Evolutionary conservation across 805 yeast species (phyloP).

Genomic region (Starmerella scarabaei): DNA sequence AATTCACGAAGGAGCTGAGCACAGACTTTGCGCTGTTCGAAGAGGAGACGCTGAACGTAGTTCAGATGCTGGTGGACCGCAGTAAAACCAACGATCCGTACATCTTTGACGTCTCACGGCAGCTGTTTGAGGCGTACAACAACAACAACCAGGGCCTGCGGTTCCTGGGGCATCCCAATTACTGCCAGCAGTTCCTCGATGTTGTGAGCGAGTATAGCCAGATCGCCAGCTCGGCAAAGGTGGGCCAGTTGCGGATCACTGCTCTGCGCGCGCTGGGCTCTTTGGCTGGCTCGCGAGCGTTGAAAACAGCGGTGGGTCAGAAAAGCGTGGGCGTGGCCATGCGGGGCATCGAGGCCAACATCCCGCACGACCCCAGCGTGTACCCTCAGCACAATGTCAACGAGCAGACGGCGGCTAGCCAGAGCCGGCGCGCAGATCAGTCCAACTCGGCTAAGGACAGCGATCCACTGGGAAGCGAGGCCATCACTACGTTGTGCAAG

Average conservation of each 20-base stretch:
- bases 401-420: not conserved
- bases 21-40: conserved; percentile 82
- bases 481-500: conserved; percentile 4
- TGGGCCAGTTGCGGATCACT: conserved; percentile 23
- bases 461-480: not conserved
- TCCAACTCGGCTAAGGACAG: not conserved
- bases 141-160: conserved; percentile 45
- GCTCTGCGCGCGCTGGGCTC: conserved; percentile 36
- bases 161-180: conserved; percentile 51
- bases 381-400: not conserved
- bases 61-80: conserved; percentile 48
- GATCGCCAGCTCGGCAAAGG: conserved; percentile 22
- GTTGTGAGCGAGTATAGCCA: conserved; percentile 19
- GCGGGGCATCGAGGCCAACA: conserved; percentile 19
- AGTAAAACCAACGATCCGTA: conserved; percentile 21
- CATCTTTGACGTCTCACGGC: conserved; percentile 34
- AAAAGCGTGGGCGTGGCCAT: conserved; percentile 21
- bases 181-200: conserved; percentile 36
- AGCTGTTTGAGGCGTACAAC: conserved; percentile 31
- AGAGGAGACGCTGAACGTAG: conserved; percentile 46
- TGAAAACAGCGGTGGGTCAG: conserved; percentile 24
- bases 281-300: conserved; percentile 27
- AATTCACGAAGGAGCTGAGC: conserved; percentile 59
- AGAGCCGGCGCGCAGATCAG: not conserved
- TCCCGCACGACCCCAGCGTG: conserved; percentile 11